Evolutionary conservation across 306 rosid species (phyloP).

Genomic region (Styphnolobium japonicum): DNA sequence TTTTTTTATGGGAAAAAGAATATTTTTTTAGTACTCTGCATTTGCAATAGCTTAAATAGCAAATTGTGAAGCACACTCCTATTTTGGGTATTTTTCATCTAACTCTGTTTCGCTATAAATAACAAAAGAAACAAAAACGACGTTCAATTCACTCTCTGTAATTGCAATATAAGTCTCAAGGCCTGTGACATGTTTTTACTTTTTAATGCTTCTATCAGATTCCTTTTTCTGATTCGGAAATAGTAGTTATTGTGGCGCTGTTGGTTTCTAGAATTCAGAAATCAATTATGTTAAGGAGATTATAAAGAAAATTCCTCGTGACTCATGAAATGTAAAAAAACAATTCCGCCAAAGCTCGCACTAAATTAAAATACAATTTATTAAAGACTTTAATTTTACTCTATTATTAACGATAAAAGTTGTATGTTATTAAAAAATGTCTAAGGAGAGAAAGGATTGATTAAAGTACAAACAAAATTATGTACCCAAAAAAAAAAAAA

Average conservation of each 20-base stretch:
- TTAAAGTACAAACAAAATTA: no score
- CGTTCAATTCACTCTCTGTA: background rate
- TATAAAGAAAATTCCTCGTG: background rate
- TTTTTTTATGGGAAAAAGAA: no score
- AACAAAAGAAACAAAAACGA: slow-evolving; percentile 33
- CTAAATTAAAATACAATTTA: no score
- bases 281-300: background rate
- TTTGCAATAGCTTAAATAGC: background rate
- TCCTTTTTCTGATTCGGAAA: background rate
- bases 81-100: slow-evolving; percentile 12
- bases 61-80: slow-evolving; percentile 22
- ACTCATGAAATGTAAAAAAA: no score
- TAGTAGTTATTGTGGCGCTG: background rate
- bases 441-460: no score
- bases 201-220: slow-evolving; percentile 3
- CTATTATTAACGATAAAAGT: no score
- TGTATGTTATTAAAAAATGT: no score
- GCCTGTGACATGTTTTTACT: slow-evolving; percentile 21
- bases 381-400: no score
- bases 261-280: background rate
- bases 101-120: slow-evolving; percentile 31
- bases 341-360: no score
- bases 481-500: no score
- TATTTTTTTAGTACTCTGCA: background rate
- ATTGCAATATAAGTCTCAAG: background rate